Base-by-base conservation (phyloP, 306 rosid species). In the Chamaecrista fasciculata region DNA sequence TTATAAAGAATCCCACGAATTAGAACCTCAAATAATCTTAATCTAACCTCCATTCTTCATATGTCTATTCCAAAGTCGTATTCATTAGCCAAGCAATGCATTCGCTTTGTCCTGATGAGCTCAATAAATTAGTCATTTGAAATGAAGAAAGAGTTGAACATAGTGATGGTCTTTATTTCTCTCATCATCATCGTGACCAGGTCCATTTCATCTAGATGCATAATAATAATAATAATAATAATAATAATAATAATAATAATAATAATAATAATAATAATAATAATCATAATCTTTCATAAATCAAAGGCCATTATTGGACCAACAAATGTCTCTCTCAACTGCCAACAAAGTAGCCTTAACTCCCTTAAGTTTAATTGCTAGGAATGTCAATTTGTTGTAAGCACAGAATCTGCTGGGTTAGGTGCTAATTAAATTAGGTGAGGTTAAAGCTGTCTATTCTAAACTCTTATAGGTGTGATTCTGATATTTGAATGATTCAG, bases 401-500 rank as follows among this genome's bases (percentile, higher is more conserved):
- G 33, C 19, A 16, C 44, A 18, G 0, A 20, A 8, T 49, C 21
- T 48, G 46, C 28, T 1, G 21, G 20, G 61, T 21, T 67, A 50
- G 62, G 72, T 67, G 62, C 6, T 2, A 21, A 33, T 50, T 67
- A 50, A 21, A 33, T 50, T 67, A 50, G 72, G 60, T 47, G 71
- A 29, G 20, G 51, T 9, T 8, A 28, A 42, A 25, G 23, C 23
- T 10, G 66, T 19, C 15, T 29, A 44, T 23, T 19, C n/a, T 19
- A 15, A 34, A 9, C 56, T 26, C 36, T 25, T 3, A 1, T 2
- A 10, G 11, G 0, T 29, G 53, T 29, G 53, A 63, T 8, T 15
- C n/a, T 21, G 21, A 33, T 16, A 2, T 28, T 4, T 40, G 52
- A 42, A 62, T 16, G 0, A 16, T 29, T 28, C 63, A 31, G 34